A percentile compares a stretch with the other conserved stretches of the same genome.
These are phyloP conservation scores for Claviceps sorghi DNA, from an alignment of 2,329 filamentous ascomycete genomes.

Conservation along the genomic window DNA sequence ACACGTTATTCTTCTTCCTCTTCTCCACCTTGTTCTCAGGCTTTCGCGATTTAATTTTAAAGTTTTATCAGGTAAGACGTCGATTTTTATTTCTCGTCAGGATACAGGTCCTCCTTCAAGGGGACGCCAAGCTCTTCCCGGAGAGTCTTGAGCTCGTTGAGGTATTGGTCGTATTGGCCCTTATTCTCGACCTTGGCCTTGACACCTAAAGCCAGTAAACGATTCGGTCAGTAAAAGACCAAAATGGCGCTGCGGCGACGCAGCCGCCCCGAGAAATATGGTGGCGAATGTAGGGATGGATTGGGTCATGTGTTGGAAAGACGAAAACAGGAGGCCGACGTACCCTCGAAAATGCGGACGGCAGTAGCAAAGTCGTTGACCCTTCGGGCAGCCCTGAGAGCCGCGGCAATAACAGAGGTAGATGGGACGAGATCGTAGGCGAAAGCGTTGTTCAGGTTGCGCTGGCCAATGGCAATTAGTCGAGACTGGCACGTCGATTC, in stretches of 20 bases:
- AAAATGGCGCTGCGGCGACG: neutral
- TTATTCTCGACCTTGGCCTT: conserved; percentile 99
- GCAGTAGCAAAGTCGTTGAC: conserved; percentile 98
- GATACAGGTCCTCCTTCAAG: conserved; percentile 88
- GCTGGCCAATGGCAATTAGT: conserved; percentile 25
- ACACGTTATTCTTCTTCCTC: neutral
- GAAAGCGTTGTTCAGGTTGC: conserved; percentile 98
- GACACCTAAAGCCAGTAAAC: conserved; percentile 47
- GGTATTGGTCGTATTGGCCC: conserved; percentile 91
- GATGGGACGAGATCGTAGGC: conserved; percentile 99
- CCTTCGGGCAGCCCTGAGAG: conserved; percentile 81
- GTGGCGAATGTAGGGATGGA: neutral
- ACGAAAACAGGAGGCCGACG: conserved; percentile 14
- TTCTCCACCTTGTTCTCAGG: neutral
- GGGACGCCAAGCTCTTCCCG: conserved; percentile 85
- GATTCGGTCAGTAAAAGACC: neutral
- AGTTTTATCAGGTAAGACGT: conserved; percentile 3
- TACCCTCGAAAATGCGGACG: conserved; percentile 97
- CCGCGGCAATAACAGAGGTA: conserved; percentile 76
- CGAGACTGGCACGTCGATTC: conserved; percentile 1
- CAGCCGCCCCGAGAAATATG: neutral
- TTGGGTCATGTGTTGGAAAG: neutral
- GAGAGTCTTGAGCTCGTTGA: conserved; percentile 81
- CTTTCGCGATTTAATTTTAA: neutral
- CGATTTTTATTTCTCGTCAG: conserved; percentile 39